phyloP scores from a whole-genome alignment of 1,139 yeast genomes.

The Arxiozyma slooffiae region DNA sequence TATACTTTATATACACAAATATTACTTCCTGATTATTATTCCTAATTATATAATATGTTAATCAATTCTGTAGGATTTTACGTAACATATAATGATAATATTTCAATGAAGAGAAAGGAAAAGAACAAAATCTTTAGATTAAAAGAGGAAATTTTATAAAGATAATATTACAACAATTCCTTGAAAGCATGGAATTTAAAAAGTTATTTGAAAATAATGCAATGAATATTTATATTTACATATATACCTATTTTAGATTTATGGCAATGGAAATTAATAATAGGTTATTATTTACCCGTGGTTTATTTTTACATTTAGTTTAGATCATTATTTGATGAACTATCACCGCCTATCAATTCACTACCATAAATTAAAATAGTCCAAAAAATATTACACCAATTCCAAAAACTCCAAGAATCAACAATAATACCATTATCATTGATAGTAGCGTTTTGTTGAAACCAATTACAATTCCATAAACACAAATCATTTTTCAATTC shows the following conservation, averaged over 20 bases:
- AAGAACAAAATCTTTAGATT: neutral
- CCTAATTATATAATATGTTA: too few species aligned
- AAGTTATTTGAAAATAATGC: neutral
- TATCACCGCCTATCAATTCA: constrained; percentile 38
- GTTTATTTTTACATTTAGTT: neutral
- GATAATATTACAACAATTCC: neutral
- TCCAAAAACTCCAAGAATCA: constrained; percentile 91
- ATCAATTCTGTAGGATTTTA: neutral
- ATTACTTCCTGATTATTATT: too few species aligned
- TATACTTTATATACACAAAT: neutral
- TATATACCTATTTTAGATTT: neutral
- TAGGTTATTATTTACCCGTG: neutral
- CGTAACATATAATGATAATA: neutral
- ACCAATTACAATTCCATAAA: constrained; percentile 45
- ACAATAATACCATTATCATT: constrained; percentile 35
- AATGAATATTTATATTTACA: neutral
- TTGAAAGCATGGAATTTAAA: neutral
- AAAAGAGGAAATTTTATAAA: too few species aligned
- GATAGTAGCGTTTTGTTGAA: constrained; percentile 4
- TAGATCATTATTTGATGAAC: constrained; percentile 1
- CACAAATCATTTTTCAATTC: constrained; percentile 52
- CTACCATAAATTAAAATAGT: constrained; percentile 70
- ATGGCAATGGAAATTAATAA: neutral
- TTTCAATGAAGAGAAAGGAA: neutral
- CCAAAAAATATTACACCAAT: constrained; percentile 83